phyloP scores from a whole-genome alignment of 225 moss, liverwort and hornwort genomes.

The Neckera pumila region DNA sequence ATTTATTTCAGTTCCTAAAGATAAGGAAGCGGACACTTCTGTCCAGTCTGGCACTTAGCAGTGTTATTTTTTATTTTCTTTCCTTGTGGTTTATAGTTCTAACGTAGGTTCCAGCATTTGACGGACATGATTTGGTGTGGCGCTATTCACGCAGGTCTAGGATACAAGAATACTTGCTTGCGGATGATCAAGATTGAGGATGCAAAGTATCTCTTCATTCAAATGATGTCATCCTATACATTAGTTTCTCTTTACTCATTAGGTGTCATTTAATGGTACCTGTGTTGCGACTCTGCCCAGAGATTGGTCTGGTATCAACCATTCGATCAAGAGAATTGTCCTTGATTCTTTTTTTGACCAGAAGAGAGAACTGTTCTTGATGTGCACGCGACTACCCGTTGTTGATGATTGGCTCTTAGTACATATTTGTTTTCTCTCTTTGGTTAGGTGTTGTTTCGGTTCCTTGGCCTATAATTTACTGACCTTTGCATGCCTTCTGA shows the following conservation, averaged over 20 bases:
- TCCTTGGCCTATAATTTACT: background rate
- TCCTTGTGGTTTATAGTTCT: background rate
- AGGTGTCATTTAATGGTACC: background rate
- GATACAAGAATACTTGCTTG: slow-evolving; percentile 45
- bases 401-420: background rate
- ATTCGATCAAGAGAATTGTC: background rate
- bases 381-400: background rate
- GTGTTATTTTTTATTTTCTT: background rate
- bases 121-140: background rate
- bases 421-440: background rate
- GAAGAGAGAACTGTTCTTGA: background rate
- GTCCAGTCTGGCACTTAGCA: background rate
- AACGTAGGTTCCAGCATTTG: background rate
- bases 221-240: background rate
- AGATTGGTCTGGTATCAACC: background rate
- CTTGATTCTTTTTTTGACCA: background rate
- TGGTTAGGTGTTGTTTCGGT: background rate
- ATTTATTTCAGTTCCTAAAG: background rate
- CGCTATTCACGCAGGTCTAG: slow-evolving; percentile 38
- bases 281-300: background rate
- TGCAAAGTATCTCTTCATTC: background rate
- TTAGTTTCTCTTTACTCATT: background rate
- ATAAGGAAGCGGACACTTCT: background rate
- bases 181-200: slow-evolving; percentile 23
- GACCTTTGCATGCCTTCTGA: background rate